A percentile compares a stretch with the other conserved stretches of the same genome.
Conservation (phyloP, 2,329 filamentous ascomycete species). For the Penicillium sp. region DNA sequence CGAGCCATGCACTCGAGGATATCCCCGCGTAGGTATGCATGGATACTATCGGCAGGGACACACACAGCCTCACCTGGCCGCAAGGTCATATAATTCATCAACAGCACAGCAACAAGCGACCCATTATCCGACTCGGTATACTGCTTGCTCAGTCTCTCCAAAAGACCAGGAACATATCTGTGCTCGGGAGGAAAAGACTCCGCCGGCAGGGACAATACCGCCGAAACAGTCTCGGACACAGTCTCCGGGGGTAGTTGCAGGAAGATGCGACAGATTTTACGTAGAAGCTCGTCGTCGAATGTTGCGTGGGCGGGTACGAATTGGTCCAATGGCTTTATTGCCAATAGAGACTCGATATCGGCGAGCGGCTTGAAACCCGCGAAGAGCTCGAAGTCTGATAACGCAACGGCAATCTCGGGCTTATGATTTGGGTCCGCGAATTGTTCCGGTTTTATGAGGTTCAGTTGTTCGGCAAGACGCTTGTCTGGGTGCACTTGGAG, state of each 20-base stretch:
- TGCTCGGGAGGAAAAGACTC: slow-evolving; percentile 55
- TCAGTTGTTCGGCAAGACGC: slow-evolving; percentile 66
- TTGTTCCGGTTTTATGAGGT: slow-evolving; percentile 65
- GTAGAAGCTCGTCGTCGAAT: slow-evolving; percentile 64
- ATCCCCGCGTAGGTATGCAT: slow-evolving; percentile 74
- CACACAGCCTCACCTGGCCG: slow-evolving; percentile 70
- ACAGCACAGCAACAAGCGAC: slow-evolving; percentile 69
- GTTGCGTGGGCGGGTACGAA: slow-evolving; percentile 56
- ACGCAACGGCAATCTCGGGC: slow-evolving; percentile 76
- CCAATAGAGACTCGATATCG: slow-evolving; percentile 64
- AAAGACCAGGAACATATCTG: slow-evolving; percentile 66
- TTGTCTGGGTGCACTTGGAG: slow-evolving; percentile 78
- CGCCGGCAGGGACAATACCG: slow-evolving; percentile 55
- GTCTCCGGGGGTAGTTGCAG: slow-evolving; percentile 58
- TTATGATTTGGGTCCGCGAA: slow-evolving; percentile 79
- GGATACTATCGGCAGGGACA: slow-evolving; percentile 74
- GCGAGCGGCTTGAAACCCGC: slow-evolving; percentile 72
- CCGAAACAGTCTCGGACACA: slow-evolving; percentile 59
- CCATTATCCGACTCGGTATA: slow-evolving; percentile 69
- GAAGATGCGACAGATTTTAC: slow-evolving; percentile 59
- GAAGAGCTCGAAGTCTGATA: slow-evolving; percentile 75
- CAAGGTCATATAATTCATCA: slow-evolving; percentile 75
- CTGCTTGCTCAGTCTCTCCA: slow-evolving; percentile 67
- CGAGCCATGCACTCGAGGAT: slow-evolving; percentile 82
- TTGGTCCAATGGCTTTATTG: slow-evolving; percentile 57